Percentiles rank a stretch among this genome's conserved stretches.
Conservation (phyloP, 139 green algal genomes). For the Chlorella ohadii region DNA sequence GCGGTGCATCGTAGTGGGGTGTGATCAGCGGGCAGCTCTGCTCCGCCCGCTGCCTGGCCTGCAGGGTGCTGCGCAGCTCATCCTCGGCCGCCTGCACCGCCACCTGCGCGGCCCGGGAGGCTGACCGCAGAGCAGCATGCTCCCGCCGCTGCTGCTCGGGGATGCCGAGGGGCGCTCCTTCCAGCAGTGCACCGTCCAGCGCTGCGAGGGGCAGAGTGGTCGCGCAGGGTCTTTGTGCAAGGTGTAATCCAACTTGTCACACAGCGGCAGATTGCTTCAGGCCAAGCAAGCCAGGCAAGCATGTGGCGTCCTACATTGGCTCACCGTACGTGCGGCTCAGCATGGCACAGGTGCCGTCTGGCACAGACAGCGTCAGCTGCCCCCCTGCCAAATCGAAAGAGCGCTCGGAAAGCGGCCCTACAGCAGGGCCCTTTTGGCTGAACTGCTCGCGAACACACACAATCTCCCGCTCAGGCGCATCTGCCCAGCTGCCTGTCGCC, state of each 20-base stretch:
- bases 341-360: background rate
- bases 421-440: background rate
- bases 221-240: no score
- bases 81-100: constrained; percentile 17
- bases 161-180: background rate
- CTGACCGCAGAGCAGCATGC: background rate
- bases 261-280: background rate
- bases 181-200: background rate
- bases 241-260: background rate
- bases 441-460: background rate
- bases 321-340: constrained; percentile 5
- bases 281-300: background rate
- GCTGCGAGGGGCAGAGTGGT: background rate
- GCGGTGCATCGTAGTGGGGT: constrained; percentile 15
- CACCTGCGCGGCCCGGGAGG: background rate
- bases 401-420: background rate
- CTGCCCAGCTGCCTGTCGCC: background rate
- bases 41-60: background rate
- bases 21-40: constrained; percentile 37
- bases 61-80: background rate
- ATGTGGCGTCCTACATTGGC: background rate
- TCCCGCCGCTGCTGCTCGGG: background rate
- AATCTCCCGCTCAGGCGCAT: background rate
- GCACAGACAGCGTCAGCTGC: background rate
- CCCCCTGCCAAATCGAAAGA: background rate